A percentile compares a stretch with the other conserved stretches of the same genome.
Conservation (phyloP, 2,329 filamentous ascomycete genomes). For the Alternaria sp. region DNA sequence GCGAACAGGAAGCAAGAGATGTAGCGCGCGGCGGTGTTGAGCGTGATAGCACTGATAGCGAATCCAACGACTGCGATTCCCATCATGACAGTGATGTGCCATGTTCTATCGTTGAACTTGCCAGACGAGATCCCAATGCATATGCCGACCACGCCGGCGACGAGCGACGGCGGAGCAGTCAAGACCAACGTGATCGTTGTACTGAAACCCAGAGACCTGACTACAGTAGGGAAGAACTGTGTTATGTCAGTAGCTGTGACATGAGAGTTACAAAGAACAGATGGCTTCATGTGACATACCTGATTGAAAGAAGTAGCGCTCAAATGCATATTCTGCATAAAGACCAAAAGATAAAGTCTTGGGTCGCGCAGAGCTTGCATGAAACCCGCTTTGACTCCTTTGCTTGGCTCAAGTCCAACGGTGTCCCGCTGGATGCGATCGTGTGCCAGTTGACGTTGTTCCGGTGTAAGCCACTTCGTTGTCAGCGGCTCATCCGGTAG, state of each 20-base stretch:
- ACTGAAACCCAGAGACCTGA: constrained; percentile 40
- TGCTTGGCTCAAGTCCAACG: constrained; percentile 42
- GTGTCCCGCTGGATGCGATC: constrained; percentile 53
- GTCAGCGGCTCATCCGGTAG: constrained; percentile 36
- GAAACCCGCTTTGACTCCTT: constrained; percentile 55
- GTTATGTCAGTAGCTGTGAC: neutral
- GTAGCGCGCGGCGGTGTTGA: constrained; percentile 4
- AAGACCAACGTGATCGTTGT: constrained; percentile 38
- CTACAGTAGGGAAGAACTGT: constrained; percentile 44
- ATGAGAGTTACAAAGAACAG: neutral
- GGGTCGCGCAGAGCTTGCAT: constrained; percentile 57
- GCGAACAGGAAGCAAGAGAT: constrained; percentile 11
- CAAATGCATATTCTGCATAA: constrained; percentile 65
- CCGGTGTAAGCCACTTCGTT: constrained; percentile 53
- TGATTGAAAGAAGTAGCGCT: constrained; percentile 55
- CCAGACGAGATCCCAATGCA: constrained; percentile 34
- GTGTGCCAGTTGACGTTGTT: constrained; percentile 49
- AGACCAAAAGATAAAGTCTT: constrained; percentile 60
- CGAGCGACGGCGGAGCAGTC: constrained; percentile 41
- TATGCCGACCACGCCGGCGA: constrained; percentile 34
- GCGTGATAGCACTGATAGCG: constrained; percentile 29
- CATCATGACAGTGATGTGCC: constrained; percentile 41
- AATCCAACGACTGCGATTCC: constrained; percentile 39
- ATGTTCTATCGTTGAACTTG: constrained; percentile 39
- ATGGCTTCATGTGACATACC: neutral